Percentiles rank a stretch among this genome's conserved stretches.
phyloP scores from a whole-genome alignment of 139 green algal genomes.

The Chlamydomonas eustigma region DNA sequence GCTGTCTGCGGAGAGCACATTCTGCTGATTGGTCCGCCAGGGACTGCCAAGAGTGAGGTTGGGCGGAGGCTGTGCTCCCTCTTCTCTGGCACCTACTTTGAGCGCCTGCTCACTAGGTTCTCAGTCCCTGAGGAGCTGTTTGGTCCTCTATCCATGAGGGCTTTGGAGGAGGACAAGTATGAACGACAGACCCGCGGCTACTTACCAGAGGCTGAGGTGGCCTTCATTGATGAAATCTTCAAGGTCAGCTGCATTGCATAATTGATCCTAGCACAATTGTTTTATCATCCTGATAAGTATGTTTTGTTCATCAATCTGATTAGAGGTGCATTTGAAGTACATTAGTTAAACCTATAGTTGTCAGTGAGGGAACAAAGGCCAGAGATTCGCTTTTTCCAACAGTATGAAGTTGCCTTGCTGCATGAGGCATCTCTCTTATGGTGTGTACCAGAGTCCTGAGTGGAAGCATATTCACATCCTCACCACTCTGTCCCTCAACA shows the following conservation, averaged over 20 bases:
- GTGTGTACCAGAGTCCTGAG: not conserved
- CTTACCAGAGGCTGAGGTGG: slow-evolving; percentile 74
- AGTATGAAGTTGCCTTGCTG: not conserved
- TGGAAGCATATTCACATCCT: not conserved
- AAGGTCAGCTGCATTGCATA: slow-evolving; percentile 34
- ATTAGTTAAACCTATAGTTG: not conserved
- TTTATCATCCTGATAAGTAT: not conserved
- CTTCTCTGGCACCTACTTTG: slow-evolving; percentile 75
- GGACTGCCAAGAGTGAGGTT: slow-evolving; percentile 91
- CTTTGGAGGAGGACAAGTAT: slow-evolving; percentile 91
- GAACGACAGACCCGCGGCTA: slow-evolving; percentile 84
- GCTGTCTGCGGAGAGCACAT: slow-evolving; percentile 87
- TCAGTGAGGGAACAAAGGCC: not conserved
- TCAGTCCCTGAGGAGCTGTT: slow-evolving; percentile 94
- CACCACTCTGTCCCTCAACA: not conserved
- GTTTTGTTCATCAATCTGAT: not conserved
- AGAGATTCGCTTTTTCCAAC: not conserved
- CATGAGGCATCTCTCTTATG: not conserved
- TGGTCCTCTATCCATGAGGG: slow-evolving; percentile 83
- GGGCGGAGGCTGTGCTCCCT: slow-evolving; percentile 62
- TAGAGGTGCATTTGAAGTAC: not conserved
- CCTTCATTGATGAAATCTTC: slow-evolving; percentile 86
- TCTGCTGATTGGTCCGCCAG: slow-evolving; percentile 75
- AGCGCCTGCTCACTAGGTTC: slow-evolving; percentile 92
- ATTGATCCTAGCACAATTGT: not conserved